Evolutionary conservation across 192 early-diverging fungal genomes (phyloP).

Genomic region (Mortierella hygrophila): DNA sequence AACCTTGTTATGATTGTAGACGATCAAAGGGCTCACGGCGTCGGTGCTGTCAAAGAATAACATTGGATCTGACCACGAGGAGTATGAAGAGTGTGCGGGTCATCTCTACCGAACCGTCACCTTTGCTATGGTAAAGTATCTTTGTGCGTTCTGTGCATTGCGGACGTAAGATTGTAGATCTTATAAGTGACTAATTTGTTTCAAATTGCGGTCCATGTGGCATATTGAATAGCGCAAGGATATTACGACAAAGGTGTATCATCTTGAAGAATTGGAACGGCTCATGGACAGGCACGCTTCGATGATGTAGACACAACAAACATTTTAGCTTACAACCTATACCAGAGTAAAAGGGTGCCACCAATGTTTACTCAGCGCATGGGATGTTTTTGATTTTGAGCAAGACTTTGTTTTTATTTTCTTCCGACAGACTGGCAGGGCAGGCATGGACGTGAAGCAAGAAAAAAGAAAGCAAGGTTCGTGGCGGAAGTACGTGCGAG

Average conservation of each 20-base stretch:
- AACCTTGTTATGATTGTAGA: constrained; percentile 7
- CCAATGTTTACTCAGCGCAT: no score
- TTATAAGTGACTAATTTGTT: neutral
- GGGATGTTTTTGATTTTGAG: no score
- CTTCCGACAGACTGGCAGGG: no score
- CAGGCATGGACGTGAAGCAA: no score
- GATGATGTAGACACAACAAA: constrained; percentile 16
- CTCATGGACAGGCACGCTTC: constrained; percentile 49
- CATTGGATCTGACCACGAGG: constrained; percentile 26
- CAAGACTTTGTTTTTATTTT: no score
- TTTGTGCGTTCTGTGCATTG: neutral
- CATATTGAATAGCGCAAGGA: constrained; percentile 34
- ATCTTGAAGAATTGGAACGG: constrained; percentile 42
- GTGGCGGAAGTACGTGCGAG: no score
- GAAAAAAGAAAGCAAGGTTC: no score
- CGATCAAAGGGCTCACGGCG: constrained; percentile 21
- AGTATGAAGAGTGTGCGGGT: constrained; percentile 34
- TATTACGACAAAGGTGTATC: constrained; percentile 20
- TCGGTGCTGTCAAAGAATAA: constrained; percentile 32
- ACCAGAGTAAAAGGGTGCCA: neutral
- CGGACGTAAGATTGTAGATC: neutral
- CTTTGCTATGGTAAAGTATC: constrained; percentile 35
- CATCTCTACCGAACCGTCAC: constrained; percentile 37
- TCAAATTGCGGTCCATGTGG: neutral
- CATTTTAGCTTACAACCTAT: no score